phyloP scores from a whole-genome alignment of 2,329 filamentous ascomycete species.

The Diaporthe sp. region DNA sequence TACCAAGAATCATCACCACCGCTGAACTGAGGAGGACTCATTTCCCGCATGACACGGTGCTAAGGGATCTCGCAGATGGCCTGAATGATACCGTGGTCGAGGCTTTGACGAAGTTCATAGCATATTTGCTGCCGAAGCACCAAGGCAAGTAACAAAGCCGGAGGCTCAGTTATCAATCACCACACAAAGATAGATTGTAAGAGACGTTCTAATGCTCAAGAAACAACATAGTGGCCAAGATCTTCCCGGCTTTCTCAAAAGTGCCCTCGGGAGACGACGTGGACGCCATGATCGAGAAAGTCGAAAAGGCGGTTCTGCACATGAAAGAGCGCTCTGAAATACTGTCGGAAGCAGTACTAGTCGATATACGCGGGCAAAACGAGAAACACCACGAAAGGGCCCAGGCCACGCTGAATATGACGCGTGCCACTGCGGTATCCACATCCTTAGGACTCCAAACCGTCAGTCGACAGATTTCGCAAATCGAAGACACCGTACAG shows the following conservation, averaged over 20 bases:
- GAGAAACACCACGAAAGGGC: background rate
- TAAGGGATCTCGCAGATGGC: background rate
- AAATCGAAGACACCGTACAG: background rate
- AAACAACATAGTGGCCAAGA: background rate
- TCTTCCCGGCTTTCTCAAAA: slow-evolving; percentile 10
- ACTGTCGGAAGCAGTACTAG: background rate
- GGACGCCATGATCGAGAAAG: background rate
- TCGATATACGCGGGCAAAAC: background rate
- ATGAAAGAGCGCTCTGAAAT: background rate
- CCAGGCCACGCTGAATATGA: background rate
- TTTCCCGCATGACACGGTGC: slow-evolving; percentile 1
- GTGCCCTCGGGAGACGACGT: background rate
- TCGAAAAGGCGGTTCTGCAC: background rate
- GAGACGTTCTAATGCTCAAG: too few relatives aligned
- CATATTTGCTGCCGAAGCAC: slow-evolving; percentile 12
- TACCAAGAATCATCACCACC: background rate
- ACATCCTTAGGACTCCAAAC: background rate
- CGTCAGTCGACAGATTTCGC: background rate
- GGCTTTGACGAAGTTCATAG: slow-evolving; percentile 14
- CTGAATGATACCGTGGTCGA: slow-evolving; percentile 1
- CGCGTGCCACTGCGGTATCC: background rate
- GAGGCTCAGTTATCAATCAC: background rate
- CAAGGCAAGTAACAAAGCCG: background rate
- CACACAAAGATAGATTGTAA: background rate
- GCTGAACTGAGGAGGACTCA: slow-evolving; percentile 1